Conservation (phyloP, 495 filamentous ascomycete species). For the Penicillium bialowiezense region DNA sequence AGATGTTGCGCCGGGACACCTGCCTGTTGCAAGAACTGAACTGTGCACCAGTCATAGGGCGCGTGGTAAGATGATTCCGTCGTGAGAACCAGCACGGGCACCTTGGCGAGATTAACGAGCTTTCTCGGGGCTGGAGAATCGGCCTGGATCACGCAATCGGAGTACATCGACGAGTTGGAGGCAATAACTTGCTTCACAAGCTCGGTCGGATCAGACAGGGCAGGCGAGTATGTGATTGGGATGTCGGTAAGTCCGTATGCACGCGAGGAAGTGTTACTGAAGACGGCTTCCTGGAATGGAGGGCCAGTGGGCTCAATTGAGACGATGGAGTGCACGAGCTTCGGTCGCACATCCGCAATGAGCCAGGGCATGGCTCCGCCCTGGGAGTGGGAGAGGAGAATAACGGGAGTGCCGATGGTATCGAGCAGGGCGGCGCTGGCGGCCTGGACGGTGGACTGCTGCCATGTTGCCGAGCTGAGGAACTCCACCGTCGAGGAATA, state of each 20-base stretch:
- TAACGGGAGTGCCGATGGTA: constrained; percentile 39
- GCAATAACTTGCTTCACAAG: constrained; percentile 25
- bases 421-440: constrained; percentile 48
- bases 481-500: constrained; percentile 44
- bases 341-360: constrained; percentile 42
- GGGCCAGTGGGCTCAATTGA: constrained; percentile 55
- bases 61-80: constrained; percentile 54
- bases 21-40: constrained; percentile 53
- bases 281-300: constrained; percentile 41
- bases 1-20: constrained; percentile 47
- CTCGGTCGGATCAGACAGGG: constrained; percentile 28
- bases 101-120: constrained; percentile 45
- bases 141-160: constrained; percentile 44
- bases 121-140: constrained; percentile 39
- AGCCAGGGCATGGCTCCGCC: constrained; percentile 51
- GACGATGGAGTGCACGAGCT: constrained; percentile 46
- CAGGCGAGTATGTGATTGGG: constrained; percentile 50
- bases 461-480: constrained; percentile 27
- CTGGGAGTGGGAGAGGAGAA: constrained; percentile 53
- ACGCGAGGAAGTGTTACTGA: constrained; percentile 21
- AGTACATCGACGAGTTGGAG: constrained; percentile 16
- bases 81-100: constrained; percentile 49
- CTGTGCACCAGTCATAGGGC: constrained; percentile 56
- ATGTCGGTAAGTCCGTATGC: constrained; percentile 47
- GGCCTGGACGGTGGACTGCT: constrained; percentile 42